Evolutionary conservation across 2,329 filamentous ascomycete genomes (phyloP).

Genomic region (Pezicula carpinea): DNA sequence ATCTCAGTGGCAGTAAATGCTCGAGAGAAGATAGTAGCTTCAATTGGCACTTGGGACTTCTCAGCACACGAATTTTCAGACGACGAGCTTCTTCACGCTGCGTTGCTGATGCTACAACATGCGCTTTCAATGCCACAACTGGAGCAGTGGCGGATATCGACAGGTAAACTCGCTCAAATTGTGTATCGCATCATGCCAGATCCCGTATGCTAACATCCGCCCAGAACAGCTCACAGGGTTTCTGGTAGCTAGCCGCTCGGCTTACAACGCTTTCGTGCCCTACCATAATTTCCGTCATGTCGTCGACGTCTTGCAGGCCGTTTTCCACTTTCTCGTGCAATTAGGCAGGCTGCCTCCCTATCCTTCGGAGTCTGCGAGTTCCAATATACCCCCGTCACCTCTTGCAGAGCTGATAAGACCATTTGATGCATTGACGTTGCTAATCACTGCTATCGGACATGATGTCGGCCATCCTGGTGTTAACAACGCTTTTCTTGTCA

Average conservation of each 20-base stretch:
- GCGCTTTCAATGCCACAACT: slow-evolving; percentile 77
- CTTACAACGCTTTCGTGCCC: slow-evolving; percentile 95
- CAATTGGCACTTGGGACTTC: slow-evolving; percentile 77
- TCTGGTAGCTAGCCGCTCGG: slow-evolving; percentile 79
- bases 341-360: slow-evolving; percentile 73
- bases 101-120: slow-evolving; percentile 87
- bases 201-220: slow-evolving; percentile 35
- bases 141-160: slow-evolving; percentile 72
- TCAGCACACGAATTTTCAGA: slow-evolving; percentile 85
- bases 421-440: slow-evolving; percentile 81
- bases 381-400: slow-evolving; percentile 45
- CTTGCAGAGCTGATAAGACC: slow-evolving; percentile 75
- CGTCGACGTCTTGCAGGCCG: slow-evolving; percentile 89
- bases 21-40: slow-evolving; percentile 56
- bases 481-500: slow-evolving; percentile 94
- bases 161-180: slow-evolving; percentile 50
- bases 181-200: slow-evolving; percentile 22
- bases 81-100: slow-evolving; percentile 82
- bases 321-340: slow-evolving; percentile 82
- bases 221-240: slow-evolving; percentile 79
- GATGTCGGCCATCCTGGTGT: slow-evolving; percentile 97
- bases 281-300: slow-evolving; percentile 99
- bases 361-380: slow-evolving; percentile 30
- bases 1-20: slow-evolving; percentile 65
- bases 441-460: slow-evolving; percentile 95